A percentile compares a stretch with the other conserved stretches of the same genome.
Evolutionary conservation across 2,329 filamentous ascomycete genomes (phyloP).

Genomic region (Xylaria hypoxylon): DNA sequence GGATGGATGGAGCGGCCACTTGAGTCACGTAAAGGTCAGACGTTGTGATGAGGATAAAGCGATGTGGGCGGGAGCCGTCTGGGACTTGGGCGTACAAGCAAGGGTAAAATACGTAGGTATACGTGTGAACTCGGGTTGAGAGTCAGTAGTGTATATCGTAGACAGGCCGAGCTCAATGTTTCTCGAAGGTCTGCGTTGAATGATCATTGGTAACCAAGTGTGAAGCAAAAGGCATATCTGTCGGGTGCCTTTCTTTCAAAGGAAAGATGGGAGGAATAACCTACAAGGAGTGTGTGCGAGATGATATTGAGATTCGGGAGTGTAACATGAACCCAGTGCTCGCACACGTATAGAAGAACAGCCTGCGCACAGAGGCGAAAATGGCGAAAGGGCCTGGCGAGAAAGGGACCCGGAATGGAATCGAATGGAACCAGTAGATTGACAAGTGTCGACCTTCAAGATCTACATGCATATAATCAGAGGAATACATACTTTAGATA

Average conservation of each 20-base stretch:
- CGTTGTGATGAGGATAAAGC: background rate
- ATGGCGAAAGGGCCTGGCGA: background rate
- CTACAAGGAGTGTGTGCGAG: conserved; percentile 20
- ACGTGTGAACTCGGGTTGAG: conserved; percentile 19
- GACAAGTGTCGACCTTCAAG: conserved; percentile 4
- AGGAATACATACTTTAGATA: background rate
- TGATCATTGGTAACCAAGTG: conserved; percentile 16
- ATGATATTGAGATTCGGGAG: conserved; percentile 21
- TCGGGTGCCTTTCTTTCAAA: background rate
- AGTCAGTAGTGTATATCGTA: background rate
- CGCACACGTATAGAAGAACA: background rate
- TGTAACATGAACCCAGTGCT: conserved; percentile 15
- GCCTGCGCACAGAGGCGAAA: conserved; percentile 1
- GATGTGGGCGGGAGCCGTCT: background rate
- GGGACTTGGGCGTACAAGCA: conserved; percentile 14
- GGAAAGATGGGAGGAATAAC: background rate
- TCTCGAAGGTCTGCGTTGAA: background rate
- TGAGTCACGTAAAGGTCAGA: conserved; percentile 17
- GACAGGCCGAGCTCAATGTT: conserved; percentile 1
- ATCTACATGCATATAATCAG: background rate
- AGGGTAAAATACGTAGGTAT: conserved; percentile 3
- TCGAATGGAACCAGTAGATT: conserved; percentile 1
- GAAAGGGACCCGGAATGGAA: background rate
- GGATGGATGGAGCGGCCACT: background rate
- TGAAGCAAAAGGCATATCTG: conserved; percentile 7